phyloP scores from a whole-genome alignment of 2,329 filamentous ascomycete genomes.

The Claviceps humidiphila region DNA sequence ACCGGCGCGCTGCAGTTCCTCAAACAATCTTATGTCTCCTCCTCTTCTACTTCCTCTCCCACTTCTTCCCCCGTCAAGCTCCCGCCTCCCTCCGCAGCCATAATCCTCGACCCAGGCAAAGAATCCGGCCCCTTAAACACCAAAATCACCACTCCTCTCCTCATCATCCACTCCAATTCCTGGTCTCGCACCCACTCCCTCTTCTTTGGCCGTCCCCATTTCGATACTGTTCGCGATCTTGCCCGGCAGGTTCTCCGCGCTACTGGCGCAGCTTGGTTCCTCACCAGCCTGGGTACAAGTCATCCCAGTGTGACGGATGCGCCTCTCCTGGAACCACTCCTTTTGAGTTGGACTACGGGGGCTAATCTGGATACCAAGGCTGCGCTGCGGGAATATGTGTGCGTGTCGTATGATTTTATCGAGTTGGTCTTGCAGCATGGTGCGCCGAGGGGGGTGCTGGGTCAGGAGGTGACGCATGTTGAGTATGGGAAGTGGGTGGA shows the following conservation, averaged over 20 bases:
- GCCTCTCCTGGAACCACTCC: constrained; percentile 46
- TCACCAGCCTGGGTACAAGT: constrained; percentile 39
- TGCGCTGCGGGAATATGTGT: constrained; percentile 47
- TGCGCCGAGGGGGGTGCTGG: constrained; percentile 33
- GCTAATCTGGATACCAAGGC: constrained; percentile 42
- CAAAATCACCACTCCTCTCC: constrained; percentile 42
- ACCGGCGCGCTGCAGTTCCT: constrained; percentile 49
- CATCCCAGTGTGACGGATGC: constrained; percentile 56
- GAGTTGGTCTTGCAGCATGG: constrained; percentile 27
- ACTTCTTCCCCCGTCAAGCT: constrained; percentile 17
- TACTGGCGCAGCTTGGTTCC: constrained; percentile 36
- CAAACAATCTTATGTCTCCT: constrained; percentile 26
- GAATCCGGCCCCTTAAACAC: constrained; percentile 46
- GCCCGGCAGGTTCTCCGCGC: constrained; percentile 32
- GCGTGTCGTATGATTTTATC: constrained; percentile 44
- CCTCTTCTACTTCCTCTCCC: constrained; percentile 27
- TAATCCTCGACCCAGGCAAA: constrained; percentile 56
- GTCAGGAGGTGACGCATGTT: constrained; percentile 32
- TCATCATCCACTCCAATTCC: constrained; percentile 50
- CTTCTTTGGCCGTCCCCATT: constrained; percentile 52
- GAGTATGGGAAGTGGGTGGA: constrained; percentile 28
- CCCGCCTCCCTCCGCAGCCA: constrained; percentile 39
- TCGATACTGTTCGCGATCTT: constrained; percentile 46
- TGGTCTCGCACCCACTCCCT: constrained; percentile 45
- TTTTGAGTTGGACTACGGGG: constrained; percentile 48